Evolutionary conservation across 2,329 filamentous ascomycete species (phyloP).

Genomic region (Alternaria panax): DNA sequence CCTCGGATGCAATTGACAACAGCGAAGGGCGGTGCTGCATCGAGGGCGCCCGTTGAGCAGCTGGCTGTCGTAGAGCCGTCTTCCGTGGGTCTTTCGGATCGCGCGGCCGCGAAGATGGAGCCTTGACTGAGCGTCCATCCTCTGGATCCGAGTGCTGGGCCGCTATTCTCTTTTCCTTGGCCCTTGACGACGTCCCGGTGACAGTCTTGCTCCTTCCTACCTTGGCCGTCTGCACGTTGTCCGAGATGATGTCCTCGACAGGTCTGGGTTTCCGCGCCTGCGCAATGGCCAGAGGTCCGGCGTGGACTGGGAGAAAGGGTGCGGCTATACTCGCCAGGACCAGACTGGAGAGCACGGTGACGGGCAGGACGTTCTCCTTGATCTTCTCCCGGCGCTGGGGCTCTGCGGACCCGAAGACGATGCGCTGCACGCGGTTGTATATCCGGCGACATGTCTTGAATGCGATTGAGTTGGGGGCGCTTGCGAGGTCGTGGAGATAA

Average conservation of each 20-base stretch:
- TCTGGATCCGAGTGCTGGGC: conserved; percentile 49
- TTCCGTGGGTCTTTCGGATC: conserved; percentile 40
- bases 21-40: conserved; percentile 55
- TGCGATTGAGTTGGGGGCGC: conserved; percentile 75
- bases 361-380: conserved; percentile 80
- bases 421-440: conserved; percentile 88
- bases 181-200: conserved; percentile 54
- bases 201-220: conserved; percentile 75
- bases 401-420: conserved; percentile 81
- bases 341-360: conserved; percentile 81
- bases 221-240: conserved; percentile 64
- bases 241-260: conserved; percentile 67
- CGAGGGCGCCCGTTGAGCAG: conserved; percentile 32
- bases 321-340: conserved; percentile 78
- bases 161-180: conserved; percentile 52
- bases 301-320: conserved; percentile 78
- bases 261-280: conserved; percentile 79
- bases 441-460: conserved; percentile 85
- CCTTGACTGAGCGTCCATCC: conserved; percentile 45
- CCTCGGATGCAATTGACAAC: conserved; percentile 65
- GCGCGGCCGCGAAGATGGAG: conserved; percentile 45
- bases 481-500: conserved; percentile 80
- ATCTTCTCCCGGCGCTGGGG: conserved; percentile 75
- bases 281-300: conserved; percentile 80
- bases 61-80: conserved; percentile 35